Base-by-base conservation (phyloP, 164 flowering plant species). In the Vitis amurensis region DNA sequence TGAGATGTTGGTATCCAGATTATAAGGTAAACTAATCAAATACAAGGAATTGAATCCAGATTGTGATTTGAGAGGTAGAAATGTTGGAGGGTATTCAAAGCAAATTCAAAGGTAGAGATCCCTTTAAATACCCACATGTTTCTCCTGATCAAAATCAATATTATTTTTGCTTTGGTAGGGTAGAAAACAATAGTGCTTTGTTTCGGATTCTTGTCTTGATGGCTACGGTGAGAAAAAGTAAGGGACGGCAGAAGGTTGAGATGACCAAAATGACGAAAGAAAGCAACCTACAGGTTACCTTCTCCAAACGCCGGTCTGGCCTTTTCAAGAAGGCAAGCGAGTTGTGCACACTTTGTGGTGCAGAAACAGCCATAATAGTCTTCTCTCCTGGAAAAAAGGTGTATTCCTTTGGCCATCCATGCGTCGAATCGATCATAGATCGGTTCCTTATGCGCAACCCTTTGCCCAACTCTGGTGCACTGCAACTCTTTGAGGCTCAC, bases 271-370 rank as follows among this genome's bases (percentile, higher is more conserved):
- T 89, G 0, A 50, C 72, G n/a, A 77, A 74, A 11, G 76, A 81
- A 44, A 83, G 73, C n/a, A 66, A 82, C 19, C 71, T 85, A 0
- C 93, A 89, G 68, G 97, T 88, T 4, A 86, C 96, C 9, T 92
- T 90, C 77, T 92, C 95, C 0, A 92, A 92, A 57, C 84, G 95
- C 6, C 81, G 90, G 3, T 67, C 84, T 0, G 95, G 97, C 0
- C 80, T 92, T 1, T 89, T 92, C 81, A 92, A 89, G 78, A 90
- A 90, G 64, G 93, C 95, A 0, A 83, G 90, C 67, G 97, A 92
- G 65, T 89, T 90, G 7, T 85, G 84, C 82, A 86, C 87, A 0
- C 87, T 92, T 14, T 89, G 93, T 61, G 91, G 92, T 0, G 88
- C 78, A 4, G 86, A 90, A 11, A 73, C 81, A 13, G 88, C 81